phyloP scores from a whole-genome alignment of 2,329 filamentous ascomycete genomes.

The Achaetomium macrosporum region DNA sequence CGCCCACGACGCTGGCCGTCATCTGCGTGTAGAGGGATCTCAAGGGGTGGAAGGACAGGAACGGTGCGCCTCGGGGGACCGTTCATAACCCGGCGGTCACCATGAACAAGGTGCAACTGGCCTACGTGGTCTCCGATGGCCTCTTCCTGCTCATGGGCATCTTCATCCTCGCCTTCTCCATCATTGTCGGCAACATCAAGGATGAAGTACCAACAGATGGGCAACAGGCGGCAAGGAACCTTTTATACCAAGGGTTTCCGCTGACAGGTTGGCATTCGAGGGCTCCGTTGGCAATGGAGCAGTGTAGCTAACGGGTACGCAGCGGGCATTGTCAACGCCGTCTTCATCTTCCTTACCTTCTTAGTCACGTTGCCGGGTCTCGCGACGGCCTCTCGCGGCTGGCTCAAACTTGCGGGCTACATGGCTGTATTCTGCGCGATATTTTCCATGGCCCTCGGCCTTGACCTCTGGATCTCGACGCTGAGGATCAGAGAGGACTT shows the following conservation, averaged over 20 bases:
- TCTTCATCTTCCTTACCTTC: slow-evolving; percentile 67
- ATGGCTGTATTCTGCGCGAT: slow-evolving; percentile 55
- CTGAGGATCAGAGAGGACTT: slow-evolving; percentile 61
- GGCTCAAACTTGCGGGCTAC: slow-evolving; percentile 65
- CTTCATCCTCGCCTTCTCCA: slow-evolving; percentile 49
- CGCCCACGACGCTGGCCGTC: slow-evolving; percentile 13
- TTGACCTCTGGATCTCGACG: slow-evolving; percentile 68
- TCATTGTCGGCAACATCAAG: slow-evolving; percentile 45
- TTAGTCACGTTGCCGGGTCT: slow-evolving; percentile 65
- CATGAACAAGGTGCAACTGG: slow-evolving; percentile 51
- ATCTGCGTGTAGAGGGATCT: neutral
- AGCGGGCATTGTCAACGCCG: slow-evolving; percentile 67
- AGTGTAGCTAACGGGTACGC: slow-evolving; percentile 8
- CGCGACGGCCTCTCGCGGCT: slow-evolving; percentile 58
- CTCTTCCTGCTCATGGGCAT: slow-evolving; percentile 50
- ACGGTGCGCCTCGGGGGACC: neutral
- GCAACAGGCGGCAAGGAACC: slow-evolving; percentile 42
- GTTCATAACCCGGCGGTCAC: slow-evolving; percentile 17
- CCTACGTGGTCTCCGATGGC: slow-evolving; percentile 43
- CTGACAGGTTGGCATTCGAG: slow-evolving; percentile 36
- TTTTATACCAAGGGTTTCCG: slow-evolving; percentile 50
- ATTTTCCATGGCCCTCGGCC: slow-evolving; percentile 60
- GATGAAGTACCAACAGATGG: slow-evolving; percentile 40
- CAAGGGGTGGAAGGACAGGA: neutral
- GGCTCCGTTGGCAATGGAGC: slow-evolving; percentile 4